Conservation (phyloP, 2,329 filamentous ascomycete species). For the Cryphonectria radicalis region DNA sequence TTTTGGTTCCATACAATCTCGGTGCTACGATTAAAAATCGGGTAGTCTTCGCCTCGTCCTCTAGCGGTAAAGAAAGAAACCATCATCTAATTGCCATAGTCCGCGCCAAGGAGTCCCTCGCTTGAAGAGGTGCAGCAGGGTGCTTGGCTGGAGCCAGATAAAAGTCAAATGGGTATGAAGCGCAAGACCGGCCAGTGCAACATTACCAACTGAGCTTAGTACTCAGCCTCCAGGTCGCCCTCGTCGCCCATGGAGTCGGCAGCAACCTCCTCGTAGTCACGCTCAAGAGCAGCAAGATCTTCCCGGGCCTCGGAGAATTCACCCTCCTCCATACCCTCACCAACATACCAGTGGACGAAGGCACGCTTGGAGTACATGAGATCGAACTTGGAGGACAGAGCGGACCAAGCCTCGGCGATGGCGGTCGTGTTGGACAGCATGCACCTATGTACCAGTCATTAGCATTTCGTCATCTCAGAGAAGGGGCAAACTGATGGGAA, state of each 20-base stretch:
- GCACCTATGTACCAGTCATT: conserved; percentile 63
- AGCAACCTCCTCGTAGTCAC: conserved; percentile 98
- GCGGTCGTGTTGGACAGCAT: conserved; percentile 99
- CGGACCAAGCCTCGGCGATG: conserved; percentile 97
- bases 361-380: conserved; percentile 99
- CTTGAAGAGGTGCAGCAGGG: conserved; percentile 2
- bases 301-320: conserved; percentile 99
- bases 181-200: conserved; percentile 25
- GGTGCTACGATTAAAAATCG: conserved; percentile 30
- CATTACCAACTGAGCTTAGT: conserved; percentile 59
- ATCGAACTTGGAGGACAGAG: conserved; percentile 96
- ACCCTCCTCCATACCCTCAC: conserved; percentile 99
- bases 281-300: conserved; percentile 95
- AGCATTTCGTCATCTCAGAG: not conserved
- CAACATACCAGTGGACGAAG: conserved; percentile 99
- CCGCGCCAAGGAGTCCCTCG: conserved; percentile 9
- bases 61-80: conserved; percentile 27
- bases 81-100: conserved; percentile 27
- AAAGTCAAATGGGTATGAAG: conserved; percentile 29
- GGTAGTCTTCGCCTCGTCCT: conserved; percentile 27
- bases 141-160: conserved; percentile 21
- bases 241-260: conserved; percentile 91
- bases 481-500: not conserved
- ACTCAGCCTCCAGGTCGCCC: conserved; percentile 85
- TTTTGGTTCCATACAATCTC: conserved; percentile 28